A percentile compares a stretch with the other conserved stretches of the same genome.
Evolutionary conservation across 768 basidiomycete species (phyloP).

Genomic region (Mycena alexandri): DNA sequence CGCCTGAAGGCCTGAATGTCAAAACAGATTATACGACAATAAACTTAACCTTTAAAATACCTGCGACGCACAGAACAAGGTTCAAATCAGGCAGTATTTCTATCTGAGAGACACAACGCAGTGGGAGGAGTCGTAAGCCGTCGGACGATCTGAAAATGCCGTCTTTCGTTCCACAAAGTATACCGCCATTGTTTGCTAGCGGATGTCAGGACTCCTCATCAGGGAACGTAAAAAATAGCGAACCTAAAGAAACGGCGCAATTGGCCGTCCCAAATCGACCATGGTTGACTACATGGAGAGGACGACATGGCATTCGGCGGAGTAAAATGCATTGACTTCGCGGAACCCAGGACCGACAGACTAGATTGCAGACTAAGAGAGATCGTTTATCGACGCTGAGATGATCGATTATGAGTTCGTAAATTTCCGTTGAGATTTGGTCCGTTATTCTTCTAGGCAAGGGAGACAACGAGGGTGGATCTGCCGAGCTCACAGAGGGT

Average conservation of each 20-base stretch:
- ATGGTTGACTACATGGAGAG: slow-evolving; percentile 6
- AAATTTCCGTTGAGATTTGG: slow-evolving; percentile 20
- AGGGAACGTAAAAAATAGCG: not conserved
- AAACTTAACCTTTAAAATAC: slow-evolving; percentile 46
- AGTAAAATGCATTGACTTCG: slow-evolving; percentile 25
- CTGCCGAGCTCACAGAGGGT: too few species aligned
- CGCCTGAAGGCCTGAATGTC: slow-evolving; percentile 8
- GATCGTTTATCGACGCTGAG: not conserved
- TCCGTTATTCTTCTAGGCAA: not conserved
- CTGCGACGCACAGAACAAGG: slow-evolving; percentile 80
- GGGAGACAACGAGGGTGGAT: not conserved
- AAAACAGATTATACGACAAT: not conserved
- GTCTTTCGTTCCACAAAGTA: slow-evolving; percentile 28
- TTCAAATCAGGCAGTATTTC: slow-evolving; percentile 83
- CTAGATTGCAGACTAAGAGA: slow-evolving; percentile 14
- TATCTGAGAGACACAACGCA: slow-evolving; percentile 70
- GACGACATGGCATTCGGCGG: slow-evolving; percentile 19
- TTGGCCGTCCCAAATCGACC: slow-evolving; percentile 9
- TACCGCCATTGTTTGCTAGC: not conserved
- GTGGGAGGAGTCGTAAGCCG: slow-evolving; percentile 12
- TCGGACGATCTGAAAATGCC: slow-evolving; percentile 23
- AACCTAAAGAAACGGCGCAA: slow-evolving; percentile 23
- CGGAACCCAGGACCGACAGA: slow-evolving; percentile 26
- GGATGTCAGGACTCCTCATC: not conserved
- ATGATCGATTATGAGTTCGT: slow-evolving; percentile 20